Conservation (phyloP, 768 basidiomycete genomes). For the Termitomyces sp. region DNA sequence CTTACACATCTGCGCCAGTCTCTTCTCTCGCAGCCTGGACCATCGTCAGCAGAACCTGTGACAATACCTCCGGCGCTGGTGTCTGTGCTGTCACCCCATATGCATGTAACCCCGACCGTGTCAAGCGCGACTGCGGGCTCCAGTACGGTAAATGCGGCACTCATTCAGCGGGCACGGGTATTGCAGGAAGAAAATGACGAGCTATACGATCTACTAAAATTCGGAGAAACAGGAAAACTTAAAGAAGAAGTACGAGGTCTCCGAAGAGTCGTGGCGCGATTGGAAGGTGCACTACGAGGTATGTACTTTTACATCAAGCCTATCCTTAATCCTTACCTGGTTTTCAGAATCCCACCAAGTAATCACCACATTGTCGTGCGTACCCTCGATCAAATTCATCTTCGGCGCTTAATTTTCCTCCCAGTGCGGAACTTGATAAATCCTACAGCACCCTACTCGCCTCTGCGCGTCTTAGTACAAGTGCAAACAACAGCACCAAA, state of each 20-base stretch:
- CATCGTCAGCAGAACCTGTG: conserved; percentile 57
- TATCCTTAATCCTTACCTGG: neutral
- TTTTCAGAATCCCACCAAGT: conserved; percentile 71
- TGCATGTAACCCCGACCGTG: conserved; percentile 40
- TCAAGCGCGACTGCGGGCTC: conserved; percentile 28
- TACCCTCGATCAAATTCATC: conserved; percentile 17
- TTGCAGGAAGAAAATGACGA: conserved; percentile 90
- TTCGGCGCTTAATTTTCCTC: conserved; percentile 11
- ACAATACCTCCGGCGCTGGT: conserved; percentile 70
- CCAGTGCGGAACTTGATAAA: conserved; percentile 74
- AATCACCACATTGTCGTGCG: conserved; percentile 70
- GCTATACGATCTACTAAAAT: conserved; percentile 69
- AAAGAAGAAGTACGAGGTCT: conserved; percentile 79
- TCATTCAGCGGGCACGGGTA: conserved; percentile 67
- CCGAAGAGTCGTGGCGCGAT: conserved; percentile 58
- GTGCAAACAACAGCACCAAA: conserved; percentile 28
- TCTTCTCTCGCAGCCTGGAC: conserved; percentile 55
- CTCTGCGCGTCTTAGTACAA: conserved; percentile 36
- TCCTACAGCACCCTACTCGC: conserved; percentile 61
- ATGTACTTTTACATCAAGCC: neutral
- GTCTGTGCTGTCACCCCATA: conserved; percentile 65
- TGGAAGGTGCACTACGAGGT: conserved; percentile 81
- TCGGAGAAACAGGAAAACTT: conserved; percentile 72
- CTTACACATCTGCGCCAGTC: conserved; percentile 64
- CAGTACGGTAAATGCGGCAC: conserved; percentile 64